These are phyloP conservation scores for Gynostemma pentaphyllum DNA, from an alignment of 306 rosid genomes.

Conservation along the genomic window DNA sequence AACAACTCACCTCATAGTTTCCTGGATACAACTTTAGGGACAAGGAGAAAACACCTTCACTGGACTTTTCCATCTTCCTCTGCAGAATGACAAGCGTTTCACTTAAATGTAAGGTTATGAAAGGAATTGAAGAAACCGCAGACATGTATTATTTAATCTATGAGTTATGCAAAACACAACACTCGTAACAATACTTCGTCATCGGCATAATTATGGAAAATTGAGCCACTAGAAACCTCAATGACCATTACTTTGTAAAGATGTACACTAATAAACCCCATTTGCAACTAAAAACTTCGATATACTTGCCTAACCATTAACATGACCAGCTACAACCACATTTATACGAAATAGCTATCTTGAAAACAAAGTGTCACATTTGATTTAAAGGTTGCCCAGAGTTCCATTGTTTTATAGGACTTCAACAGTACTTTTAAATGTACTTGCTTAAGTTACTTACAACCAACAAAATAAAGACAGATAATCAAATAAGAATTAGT, in stretches of 20 bases:
- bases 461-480: neutral
- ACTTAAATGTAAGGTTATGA: neutral
- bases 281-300: neutral
- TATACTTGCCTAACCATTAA: neutral
- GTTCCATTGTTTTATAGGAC: neutral
- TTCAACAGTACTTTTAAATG: neutral
- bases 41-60: constrained; percentile 54
- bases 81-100: constrained; percentile 8
- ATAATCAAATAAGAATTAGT: constrained; percentile 8
- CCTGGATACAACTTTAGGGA: constrained; percentile 80
- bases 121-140: neutral
- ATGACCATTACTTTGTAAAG: neutral
- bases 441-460: neutral
- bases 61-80: constrained; percentile 72
- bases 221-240: neutral
- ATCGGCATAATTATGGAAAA: neutral
- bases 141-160: neutral
- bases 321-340: neutral
- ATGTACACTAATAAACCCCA: neutral
- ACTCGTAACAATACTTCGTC: neutral
- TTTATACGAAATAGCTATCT: neutral
- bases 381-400: neutral
- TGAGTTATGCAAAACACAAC: neutral
- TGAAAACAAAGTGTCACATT: neutral
- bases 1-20: constrained; percentile 60